Conservation (phyloP, 495 filamentous ascomycete species). For the Tuber indicum region DNA sequence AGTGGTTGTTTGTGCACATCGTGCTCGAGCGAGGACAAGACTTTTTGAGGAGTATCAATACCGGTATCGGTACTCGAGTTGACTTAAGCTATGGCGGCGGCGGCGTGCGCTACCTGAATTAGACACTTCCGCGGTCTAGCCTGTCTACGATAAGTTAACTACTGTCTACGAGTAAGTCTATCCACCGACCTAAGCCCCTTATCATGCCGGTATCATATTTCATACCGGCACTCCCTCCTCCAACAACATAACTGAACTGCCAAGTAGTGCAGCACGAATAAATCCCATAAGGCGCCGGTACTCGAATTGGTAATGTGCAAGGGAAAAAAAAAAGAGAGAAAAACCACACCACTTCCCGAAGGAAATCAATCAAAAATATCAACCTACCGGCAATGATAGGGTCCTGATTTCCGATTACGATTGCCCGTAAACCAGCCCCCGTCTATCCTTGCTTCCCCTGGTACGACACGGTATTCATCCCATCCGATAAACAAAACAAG, state of each 20-base stretch:
- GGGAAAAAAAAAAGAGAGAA: neutral
- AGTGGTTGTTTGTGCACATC: no score
- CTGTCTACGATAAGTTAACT: neutral
- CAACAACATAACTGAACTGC: neutral
- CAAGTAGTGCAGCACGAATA: neutral
- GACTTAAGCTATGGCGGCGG: neutral
- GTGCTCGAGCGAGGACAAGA: no score
- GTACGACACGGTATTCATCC: neutral
- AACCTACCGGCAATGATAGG: conserved; percentile 1
- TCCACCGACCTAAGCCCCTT: neutral
- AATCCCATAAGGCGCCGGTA: neutral
- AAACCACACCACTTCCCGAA: neutral
- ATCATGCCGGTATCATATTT: neutral
- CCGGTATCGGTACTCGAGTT: neutral
- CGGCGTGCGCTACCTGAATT: neutral
- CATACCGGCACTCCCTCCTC: neutral
- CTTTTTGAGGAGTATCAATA: no score
- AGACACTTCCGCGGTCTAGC: neutral
- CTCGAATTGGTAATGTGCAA: neutral
- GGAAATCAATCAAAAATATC: neutral
- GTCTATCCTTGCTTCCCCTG: neutral
- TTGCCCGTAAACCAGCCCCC: neutral
- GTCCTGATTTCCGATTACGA: conserved; percentile 3
- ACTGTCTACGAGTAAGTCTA: neutral
- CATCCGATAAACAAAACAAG: neutral